These are phyloP conservation scores for Fraxinus excelsior DNA, from an alignment of 257 asterid genomes.

Conservation along the genomic window DNA sequence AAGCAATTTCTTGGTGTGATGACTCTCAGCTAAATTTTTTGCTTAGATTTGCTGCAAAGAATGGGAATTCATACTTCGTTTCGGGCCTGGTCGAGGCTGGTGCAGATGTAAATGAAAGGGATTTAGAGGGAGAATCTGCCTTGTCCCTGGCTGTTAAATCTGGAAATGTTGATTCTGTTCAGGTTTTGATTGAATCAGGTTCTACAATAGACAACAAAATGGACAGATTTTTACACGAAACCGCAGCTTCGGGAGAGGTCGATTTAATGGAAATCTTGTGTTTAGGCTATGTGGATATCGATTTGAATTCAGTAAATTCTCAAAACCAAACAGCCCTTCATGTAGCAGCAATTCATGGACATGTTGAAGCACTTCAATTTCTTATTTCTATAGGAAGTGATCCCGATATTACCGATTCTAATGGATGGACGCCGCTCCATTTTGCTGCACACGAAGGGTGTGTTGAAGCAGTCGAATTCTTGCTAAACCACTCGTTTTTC, in stretches of 20 bases:
- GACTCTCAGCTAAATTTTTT: slow-evolving; percentile 45
- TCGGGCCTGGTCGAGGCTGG: slow-evolving; percentile 61
- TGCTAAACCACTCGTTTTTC: slow-evolving; percentile 38
- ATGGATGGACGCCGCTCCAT: slow-evolving; percentile 66
- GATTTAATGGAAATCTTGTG: slow-evolving; percentile 62
- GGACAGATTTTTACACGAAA: slow-evolving; percentile 50
- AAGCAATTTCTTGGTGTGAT: slow-evolving; percentile 55
- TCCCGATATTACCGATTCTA: slow-evolving; percentile 35
- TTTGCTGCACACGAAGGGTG: slow-evolving; percentile 52
- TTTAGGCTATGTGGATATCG: slow-evolving; percentile 44
- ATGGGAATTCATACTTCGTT: slow-evolving; percentile 41
- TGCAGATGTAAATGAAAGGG: slow-evolving; percentile 51
- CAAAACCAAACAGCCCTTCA: slow-evolving; percentile 61
- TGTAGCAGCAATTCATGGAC: slow-evolving; percentile 49
- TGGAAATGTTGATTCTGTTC: slow-evolving; percentile 43
- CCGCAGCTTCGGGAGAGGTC: slow-evolving; percentile 43
- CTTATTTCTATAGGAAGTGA: slow-evolving; percentile 53
- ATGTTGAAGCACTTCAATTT: slow-evolving; percentile 44
- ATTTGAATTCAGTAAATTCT: slow-evolving; percentile 45
- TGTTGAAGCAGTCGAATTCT: slow-evolving; percentile 35
- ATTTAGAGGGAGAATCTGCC: slow-evolving; percentile 25
- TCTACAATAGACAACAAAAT: slow-evolving; percentile 27
- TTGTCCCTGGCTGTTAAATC: slow-evolving; percentile 53
- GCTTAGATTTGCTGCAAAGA: slow-evolving; percentile 44
- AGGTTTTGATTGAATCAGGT: slow-evolving; percentile 55